A percentile compares a stretch with the other conserved stretches of the same genome.
phyloP scores from a whole-genome alignment of 495 filamentous ascomycete species.

The Lepidopterella palustris region DNA sequence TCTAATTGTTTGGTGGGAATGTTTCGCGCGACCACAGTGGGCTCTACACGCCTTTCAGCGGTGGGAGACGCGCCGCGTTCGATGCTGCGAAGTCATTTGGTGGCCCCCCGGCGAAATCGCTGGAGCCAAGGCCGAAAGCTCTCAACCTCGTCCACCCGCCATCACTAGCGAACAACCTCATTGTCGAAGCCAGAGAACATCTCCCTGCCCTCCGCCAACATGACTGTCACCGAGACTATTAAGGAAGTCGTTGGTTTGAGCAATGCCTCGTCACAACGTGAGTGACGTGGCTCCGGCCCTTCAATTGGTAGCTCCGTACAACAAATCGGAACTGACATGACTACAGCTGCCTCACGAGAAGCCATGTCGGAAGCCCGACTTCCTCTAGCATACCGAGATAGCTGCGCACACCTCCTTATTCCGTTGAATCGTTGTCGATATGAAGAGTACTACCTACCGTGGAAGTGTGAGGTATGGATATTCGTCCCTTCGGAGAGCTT shows the following conservation, averaged over 20 bases:
- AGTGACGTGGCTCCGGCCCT: conserved; percentile 1
- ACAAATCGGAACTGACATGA: conserved; percentile 18
- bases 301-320: conserved; percentile 15
- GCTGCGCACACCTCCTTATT: conserved; percentile 87
- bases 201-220: conserved; percentile 16
- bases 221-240: conserved; percentile 38
- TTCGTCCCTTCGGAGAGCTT: background rate
- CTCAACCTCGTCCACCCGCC: conserved; percentile 4
- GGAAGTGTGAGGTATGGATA: conserved; percentile 86
- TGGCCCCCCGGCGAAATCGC: background rate
- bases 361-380: conserved; percentile 89
- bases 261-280: conserved; percentile 12
- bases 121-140: background rate
- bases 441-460: conserved; percentile 89
- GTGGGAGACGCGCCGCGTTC: background rate
- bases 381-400: conserved; percentile 86
- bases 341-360: conserved; percentile 63
- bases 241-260: conserved; percentile 39
- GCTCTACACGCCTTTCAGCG: background rate
- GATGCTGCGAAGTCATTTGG: background rate
- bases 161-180: background rate
- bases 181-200: conserved; percentile 20
- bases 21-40: background rate
- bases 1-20: background rate
- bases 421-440: conserved; percentile 91